Conservation (phyloP, 202 grass and related monocot genomes). For the Zoysia matrella region DNA sequence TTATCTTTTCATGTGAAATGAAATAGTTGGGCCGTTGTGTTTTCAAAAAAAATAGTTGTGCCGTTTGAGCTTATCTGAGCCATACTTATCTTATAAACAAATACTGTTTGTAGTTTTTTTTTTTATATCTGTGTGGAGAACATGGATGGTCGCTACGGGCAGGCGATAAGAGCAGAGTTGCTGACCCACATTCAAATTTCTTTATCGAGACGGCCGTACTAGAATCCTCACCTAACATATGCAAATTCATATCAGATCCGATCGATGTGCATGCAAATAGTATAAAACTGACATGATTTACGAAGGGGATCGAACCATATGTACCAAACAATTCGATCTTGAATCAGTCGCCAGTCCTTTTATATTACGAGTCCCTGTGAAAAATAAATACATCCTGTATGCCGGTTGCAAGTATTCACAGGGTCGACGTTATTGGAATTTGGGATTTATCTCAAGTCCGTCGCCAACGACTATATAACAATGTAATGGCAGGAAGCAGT, state of each 20-base stretch:
- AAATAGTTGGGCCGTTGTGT: too few relatives aligned
- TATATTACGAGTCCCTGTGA: background rate
- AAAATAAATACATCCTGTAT: background rate
- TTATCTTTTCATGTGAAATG: background rate
- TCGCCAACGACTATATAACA: too few relatives aligned
- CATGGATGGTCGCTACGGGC: background rate
- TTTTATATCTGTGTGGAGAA: background rate
- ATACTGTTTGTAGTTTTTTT: background rate
- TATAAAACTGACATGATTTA: conserved; percentile 1
- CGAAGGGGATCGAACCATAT: background rate
- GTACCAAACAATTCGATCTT: background rate
- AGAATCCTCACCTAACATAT: conserved; percentile 25
- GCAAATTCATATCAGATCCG: conserved; percentile 8
- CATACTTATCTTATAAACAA: background rate
- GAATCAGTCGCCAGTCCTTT: background rate
- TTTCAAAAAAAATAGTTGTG: background rate
- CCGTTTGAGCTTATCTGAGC: background rate
- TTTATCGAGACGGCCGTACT: background rate
- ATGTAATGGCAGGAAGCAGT: too few relatives aligned
- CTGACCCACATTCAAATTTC: background rate
- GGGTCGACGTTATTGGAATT: background rate
- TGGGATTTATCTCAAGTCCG: too few relatives aligned
- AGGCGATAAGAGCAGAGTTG: background rate
- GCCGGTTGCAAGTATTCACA: background rate
- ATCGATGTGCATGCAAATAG: conserved; percentile 3